These are phyloP conservation scores for Scedosporium dehoogii DNA, from an alignment of 2,329 filamentous ascomycete genomes.

Conservation along the genomic window DNA sequence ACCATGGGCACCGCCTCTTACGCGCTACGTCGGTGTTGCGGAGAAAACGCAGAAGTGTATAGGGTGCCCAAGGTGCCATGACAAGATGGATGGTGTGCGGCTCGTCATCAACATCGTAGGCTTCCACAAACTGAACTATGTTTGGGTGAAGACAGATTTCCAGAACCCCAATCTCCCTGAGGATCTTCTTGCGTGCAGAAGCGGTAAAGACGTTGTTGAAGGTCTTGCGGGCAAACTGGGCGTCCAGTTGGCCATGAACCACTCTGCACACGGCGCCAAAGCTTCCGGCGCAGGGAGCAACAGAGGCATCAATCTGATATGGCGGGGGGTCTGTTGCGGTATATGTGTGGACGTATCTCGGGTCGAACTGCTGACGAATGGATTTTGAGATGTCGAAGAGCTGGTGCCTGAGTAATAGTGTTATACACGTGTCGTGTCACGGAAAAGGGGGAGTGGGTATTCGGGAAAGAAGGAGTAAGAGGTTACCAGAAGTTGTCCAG, in stretches of 20 bases:
- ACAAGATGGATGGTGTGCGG: constrained; percentile 7
- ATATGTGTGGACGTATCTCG: too few species aligned
- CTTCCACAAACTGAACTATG: constrained; percentile 9
- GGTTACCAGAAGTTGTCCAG: too few species aligned
- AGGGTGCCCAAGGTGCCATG: constrained; percentile 10
- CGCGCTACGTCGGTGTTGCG: background rate
- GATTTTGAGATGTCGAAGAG: too few species aligned
- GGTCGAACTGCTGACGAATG: too few species aligned
- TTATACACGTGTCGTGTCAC: too few species aligned
- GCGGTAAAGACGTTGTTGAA: background rate
- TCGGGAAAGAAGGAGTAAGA: too few species aligned
- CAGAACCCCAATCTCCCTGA: constrained; percentile 8
- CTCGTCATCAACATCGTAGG: background rate
- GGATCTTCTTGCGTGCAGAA: constrained; percentile 4
- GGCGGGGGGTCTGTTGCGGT: too few species aligned
- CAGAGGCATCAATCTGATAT: background rate
- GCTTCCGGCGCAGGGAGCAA: background rate
- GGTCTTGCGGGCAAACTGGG: background rate
- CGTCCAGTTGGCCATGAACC: background rate
- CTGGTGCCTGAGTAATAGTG: too few species aligned
- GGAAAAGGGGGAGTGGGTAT: too few species aligned
- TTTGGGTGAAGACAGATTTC: constrained; percentile 8
- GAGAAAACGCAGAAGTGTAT: constrained; percentile 7
- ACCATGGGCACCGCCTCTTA: background rate
- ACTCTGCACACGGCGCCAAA: background rate